Conservation (phyloP, 2,329 filamentous ascomycete species). For the Penicillium sp. region DNA sequence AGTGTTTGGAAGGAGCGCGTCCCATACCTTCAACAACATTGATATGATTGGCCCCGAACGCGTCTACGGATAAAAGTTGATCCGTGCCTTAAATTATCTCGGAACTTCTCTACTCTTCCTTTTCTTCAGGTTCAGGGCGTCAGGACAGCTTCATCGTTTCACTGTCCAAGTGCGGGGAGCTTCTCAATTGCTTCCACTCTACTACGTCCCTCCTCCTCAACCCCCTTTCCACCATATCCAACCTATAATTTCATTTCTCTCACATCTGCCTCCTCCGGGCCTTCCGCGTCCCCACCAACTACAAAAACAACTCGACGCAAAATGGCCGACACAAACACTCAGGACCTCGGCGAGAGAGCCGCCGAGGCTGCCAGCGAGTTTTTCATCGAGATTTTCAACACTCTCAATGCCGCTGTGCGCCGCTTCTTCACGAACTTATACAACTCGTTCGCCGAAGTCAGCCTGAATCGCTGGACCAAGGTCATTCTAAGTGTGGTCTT, state of each 20-base stretch:
- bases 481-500: slow-evolving; percentile 66
- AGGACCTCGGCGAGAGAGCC: slow-evolving; percentile 23
- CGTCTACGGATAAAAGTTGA: slow-evolving; percentile 18
- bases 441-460: slow-evolving; percentile 43
- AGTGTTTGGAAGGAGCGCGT: slow-evolving; percentile 6
- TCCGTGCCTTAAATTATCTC: slow-evolving; percentile 14
- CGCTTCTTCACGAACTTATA: slow-evolving; percentile 41
- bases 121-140: background rate
- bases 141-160: background rate
- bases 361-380: slow-evolving; percentile 29
- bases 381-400: slow-evolving; percentile 28
- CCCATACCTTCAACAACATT: slow-evolving; percentile 6
- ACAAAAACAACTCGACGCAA: slow-evolving; percentile 4
- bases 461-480: slow-evolving; percentile 54
- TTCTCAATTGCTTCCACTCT: background rate
- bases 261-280: background rate
- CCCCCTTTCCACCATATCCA: background rate
- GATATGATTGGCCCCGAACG: slow-evolving; percentile 21
- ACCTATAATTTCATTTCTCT: background rate
- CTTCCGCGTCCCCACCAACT: slow-evolving; percentile 1
- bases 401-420: slow-evolving; percentile 21
- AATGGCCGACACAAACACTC: slow-evolving; percentile 20
- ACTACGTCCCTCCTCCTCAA: background rate
- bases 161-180: background rate
- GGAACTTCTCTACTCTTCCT: background rate